These are phyloP conservation scores for Lecanicillium sp. DNA, from an alignment of 2,329 filamentous ascomycete genomes.

Conservation along the genomic window DNA sequence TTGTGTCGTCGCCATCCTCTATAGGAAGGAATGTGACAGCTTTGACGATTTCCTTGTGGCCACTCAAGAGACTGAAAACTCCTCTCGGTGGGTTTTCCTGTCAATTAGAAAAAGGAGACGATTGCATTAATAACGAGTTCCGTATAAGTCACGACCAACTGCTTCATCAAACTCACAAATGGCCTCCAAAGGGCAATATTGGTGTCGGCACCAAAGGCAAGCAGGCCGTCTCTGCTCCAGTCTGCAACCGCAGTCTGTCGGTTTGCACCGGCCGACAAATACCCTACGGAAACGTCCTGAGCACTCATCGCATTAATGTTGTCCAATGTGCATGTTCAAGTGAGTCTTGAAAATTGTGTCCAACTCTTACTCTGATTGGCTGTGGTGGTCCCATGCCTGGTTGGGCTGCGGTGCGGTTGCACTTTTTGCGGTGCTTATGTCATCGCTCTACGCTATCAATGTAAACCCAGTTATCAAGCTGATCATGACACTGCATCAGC, in stretches of 20 bases:
- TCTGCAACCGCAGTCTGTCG: conserved; percentile 84
- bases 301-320: conserved; percentile 18
- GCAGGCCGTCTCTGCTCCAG: conserved; percentile 66
- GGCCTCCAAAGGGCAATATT: conserved; percentile 88
- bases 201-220: conserved; percentile 84
- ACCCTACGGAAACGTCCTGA: conserved; percentile 32
- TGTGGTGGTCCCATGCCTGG: conserved; percentile 6
- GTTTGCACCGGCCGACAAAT: conserved; percentile 77
- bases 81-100: conserved; percentile 41
- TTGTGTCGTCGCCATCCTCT: conserved; percentile 33
- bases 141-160: conserved; percentile 1
- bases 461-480: too few species aligned
- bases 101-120: neutral
- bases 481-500: too few species aligned
- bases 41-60: conserved; percentile 75
- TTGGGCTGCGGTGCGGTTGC: neutral
- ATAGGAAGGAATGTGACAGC: conserved; percentile 68
- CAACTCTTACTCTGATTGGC: conserved; percentile 28
- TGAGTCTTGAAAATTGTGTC: conserved; percentile 28
- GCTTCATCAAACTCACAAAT: conserved; percentile 43
- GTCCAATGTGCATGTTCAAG: conserved; percentile 9
- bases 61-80: conserved; percentile 58
- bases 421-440: too few species aligned
- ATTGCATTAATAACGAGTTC: too few species aligned
- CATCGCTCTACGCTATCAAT: too few species aligned